Conservation (phyloP, 176 grass and related monocot species). For the Otatea glauca region DNA sequence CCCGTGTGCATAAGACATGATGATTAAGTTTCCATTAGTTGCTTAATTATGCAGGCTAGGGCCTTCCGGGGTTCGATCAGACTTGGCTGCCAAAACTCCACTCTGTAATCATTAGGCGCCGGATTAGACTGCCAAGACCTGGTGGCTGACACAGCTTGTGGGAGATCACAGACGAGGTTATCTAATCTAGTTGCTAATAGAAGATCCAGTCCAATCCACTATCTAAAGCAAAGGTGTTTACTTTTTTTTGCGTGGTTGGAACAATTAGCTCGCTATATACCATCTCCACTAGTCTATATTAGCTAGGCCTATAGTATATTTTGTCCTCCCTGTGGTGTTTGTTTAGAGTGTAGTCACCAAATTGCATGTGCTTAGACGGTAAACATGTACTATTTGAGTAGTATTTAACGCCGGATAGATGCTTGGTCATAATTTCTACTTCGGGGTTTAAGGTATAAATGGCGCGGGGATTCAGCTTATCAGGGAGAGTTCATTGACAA, state of each 20-base stretch:
- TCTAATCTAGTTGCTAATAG: constrained; percentile 20
- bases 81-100: constrained; percentile 50
- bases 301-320: background rate
- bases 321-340: background rate
- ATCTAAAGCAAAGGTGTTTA: constrained; percentile 38
- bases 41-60: constrained; percentile 46
- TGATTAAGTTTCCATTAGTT: constrained; percentile 39
- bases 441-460: background rate
- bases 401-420: constrained; percentile 27
- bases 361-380: constrained; percentile 32
- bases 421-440: background rate
- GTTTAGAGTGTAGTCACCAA: constrained; percentile 10
- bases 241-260: constrained; percentile 12
- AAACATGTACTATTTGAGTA: constrained; percentile 16
- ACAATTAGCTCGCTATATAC: constrained; percentile 33
- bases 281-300: constrained; percentile 18
- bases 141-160: background rate
- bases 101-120: constrained; percentile 47
- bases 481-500: background rate
- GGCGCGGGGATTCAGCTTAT: background rate
- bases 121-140: constrained; percentile 42
- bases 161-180: background rate
- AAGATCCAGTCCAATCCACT: constrained; percentile 41
- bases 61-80: constrained; percentile 16
- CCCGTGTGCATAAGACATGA: constrained; percentile 64